Evolutionary conservation across 352 stramenopile species (phyloP).

Genomic region (Blastocystis hominis): DNA sequence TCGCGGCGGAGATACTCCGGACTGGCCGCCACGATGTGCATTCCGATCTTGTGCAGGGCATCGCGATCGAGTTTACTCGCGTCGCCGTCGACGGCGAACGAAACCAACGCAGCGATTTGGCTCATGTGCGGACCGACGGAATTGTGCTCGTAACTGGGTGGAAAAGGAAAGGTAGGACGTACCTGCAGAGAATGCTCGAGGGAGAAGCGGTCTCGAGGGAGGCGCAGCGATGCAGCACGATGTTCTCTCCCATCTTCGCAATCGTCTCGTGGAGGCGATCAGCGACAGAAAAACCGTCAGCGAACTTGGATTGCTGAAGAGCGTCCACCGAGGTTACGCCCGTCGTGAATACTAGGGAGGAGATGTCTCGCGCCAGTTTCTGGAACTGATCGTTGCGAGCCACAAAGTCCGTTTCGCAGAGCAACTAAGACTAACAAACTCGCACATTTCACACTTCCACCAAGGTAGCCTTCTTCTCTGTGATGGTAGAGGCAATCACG

Average conservation of each 20-base stretch:
- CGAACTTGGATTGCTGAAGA: constrained; percentile 24
- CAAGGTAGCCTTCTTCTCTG: constrained; percentile 57
- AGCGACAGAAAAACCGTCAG: constrained; percentile 27
- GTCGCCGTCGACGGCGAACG: not conserved
- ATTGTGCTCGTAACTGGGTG: constrained; percentile 51
- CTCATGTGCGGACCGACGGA: constrained; percentile 32
- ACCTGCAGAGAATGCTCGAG: constrained; percentile 6
- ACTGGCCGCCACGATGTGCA: constrained; percentile 56
- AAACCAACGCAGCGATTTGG: constrained; percentile 37
- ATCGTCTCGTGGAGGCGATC: constrained; percentile 54
- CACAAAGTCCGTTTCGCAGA: constrained; percentile 62
- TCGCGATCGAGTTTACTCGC: not conserved
- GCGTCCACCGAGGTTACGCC: not conserved
- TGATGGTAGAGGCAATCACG: not conserved
- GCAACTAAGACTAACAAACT: constrained; percentile 43
- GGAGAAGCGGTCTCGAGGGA: not conserved
- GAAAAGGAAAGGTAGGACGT: not conserved
- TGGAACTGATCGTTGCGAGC: constrained; percentile 61
- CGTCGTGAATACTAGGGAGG: constrained; percentile 8
- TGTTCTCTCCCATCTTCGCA: constrained; percentile 58
- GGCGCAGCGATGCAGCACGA: constrained; percentile 25
- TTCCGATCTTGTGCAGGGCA: constrained; percentile 22
- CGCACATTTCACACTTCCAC: constrained; percentile 58
- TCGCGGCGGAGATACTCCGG: constrained; percentile 9
- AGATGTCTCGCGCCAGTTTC: constrained; percentile 58